Evolutionary conservation across 164 flowering plant genomes (phyloP).

Genomic region (Umbilicus rupestris): DNA sequence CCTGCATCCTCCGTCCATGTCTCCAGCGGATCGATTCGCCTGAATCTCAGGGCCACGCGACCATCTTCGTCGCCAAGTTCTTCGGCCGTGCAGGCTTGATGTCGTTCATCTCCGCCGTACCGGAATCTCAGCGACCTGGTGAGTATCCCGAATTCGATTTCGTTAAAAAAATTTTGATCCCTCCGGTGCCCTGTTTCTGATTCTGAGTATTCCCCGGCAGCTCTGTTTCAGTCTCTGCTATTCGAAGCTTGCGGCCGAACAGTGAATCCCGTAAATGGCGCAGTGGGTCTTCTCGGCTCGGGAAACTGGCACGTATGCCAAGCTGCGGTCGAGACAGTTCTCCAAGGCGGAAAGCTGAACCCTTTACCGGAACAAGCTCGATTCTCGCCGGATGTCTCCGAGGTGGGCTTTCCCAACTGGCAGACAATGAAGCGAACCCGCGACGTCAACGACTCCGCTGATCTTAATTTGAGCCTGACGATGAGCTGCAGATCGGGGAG

Average conservation of each 20-base stretch:
- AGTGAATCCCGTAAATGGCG: conserved; percentile 83
- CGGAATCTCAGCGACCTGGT: conserved; percentile 8
- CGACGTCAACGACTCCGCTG: neutral
- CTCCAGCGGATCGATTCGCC: conserved; percentile 7
- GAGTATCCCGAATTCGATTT: neutral
- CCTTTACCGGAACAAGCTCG: conserved; percentile 25
- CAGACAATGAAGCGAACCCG: neutral
- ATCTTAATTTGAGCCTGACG: neutral
- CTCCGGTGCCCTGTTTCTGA: neutral
- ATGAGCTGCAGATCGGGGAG: neutral
- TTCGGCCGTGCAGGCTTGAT: conserved; percentile 11
- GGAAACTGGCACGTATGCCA: conserved; percentile 86
- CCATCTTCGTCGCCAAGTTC: conserved; percentile 12
- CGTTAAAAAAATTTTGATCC: too few relatives aligned
- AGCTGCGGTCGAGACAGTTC: conserved; percentile 67
- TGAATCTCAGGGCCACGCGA: conserved; percentile 9
- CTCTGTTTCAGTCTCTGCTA: conserved; percentile 14
- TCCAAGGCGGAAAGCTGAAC: conserved; percentile 54
- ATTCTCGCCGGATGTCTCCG: conserved; percentile 4
- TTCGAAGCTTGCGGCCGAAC: conserved; percentile 85
- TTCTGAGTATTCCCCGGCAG: neutral
- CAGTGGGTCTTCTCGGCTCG: conserved; percentile 72
- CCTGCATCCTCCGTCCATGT: conserved; percentile 11
- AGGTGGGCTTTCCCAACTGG: conserved; percentile 8
- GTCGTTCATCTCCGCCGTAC: conserved; percentile 13